Evolutionary conservation across 176 grass and related monocot genomes (phyloP), one percentile per base, ranked within the genome.

Genomic region (Hyparrhenia diplandra): DNA sequence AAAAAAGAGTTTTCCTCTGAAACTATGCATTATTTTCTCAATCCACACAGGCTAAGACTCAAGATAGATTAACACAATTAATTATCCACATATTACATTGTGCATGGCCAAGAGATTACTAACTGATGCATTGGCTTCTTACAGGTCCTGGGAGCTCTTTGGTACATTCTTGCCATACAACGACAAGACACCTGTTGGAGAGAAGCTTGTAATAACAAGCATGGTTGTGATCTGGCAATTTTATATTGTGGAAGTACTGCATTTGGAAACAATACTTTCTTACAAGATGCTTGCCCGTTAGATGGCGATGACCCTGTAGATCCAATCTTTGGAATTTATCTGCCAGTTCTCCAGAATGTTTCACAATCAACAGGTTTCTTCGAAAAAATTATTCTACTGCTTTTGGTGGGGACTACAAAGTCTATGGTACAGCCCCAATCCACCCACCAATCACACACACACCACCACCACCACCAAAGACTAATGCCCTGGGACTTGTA

Each of bases 381-480:
- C 68, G 88, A 91, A 87, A 87, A 98, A 98, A 73, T 73, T 98
- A 25, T 95, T 98, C 75, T 98, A 93, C 81, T 98, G 95, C 90
- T 98, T 98, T 89, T 98, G 95, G 95, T 98, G 95, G 95, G 95
- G 92, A 5, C 84, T 98, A 10, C 95, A 98, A 87, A 95, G 79
- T 88, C 78, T 98, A 79, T 95, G 92, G 95, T 93, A 80, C 10
- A 59, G 4, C 8, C n/a, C 55, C 21, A 23, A 23, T 10, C 55
- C 21, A 23, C 36, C 36, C 36, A 40, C 37, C 37, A 32, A 2
- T 2, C 31, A 32, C 55, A 25, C 57, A 24, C 57, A 60, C 57
- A 23, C 45, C 4, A 46, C 5, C 20, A 55, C 21, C 60, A 16
- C 39, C 23, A 28, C 40, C 69, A 46, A 29, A 71, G 24, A 46